Evolutionary conservation across 352 stramenopile genomes (phyloP).

Genomic region (Plasmopara halstedii): DNA sequence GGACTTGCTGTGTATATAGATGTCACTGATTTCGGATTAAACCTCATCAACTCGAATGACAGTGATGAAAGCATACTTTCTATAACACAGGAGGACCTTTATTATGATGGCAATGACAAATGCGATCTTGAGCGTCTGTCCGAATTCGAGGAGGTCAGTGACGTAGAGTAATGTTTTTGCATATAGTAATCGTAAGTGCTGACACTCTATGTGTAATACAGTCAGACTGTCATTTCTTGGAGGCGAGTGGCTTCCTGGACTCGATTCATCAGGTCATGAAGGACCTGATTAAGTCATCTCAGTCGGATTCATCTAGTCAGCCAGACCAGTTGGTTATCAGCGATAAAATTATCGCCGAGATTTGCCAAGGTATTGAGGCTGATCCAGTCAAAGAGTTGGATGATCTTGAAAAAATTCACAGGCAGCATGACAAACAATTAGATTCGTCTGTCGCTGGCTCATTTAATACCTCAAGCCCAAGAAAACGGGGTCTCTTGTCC

Average conservation of each 20-base stretch:
- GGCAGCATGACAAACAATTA: slow-evolving; percentile 19
- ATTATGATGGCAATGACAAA: slow-evolving; percentile 34
- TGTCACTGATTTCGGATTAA: slow-evolving; percentile 27
- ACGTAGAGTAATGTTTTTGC: neutral
- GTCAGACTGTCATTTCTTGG: slow-evolving; percentile 65
- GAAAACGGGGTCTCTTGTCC: slow-evolving; percentile 29
- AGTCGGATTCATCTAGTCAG: slow-evolving; percentile 21
- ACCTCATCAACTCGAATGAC: slow-evolving; percentile 42
- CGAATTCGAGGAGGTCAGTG: slow-evolving; percentile 60
- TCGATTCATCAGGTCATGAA: slow-evolving; percentile 81
- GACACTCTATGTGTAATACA: slow-evolving; percentile 9
- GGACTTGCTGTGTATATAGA: slow-evolving; percentile 3
- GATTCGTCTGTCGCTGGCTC: slow-evolving; percentile 1
- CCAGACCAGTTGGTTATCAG: slow-evolving; percentile 52
- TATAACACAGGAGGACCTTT: slow-evolving; percentile 44
- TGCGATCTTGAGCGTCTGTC: slow-evolving; percentile 57
- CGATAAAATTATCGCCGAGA: slow-evolving; percentile 63
- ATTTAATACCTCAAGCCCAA: slow-evolving; percentile 14
- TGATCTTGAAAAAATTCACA: slow-evolving; percentile 20
- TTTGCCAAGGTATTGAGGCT: slow-evolving; percentile 33
- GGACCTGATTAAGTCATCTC: slow-evolving; percentile 33
- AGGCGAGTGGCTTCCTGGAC: slow-evolving; percentile 68
- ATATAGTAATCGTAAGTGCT: neutral
- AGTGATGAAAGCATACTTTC: slow-evolving; percentile 44
- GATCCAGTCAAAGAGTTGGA: slow-evolving; percentile 15